Base-by-base conservation (phyloP, 768 basidiomycete genomes). In the Kwoniella europaea region DNA sequence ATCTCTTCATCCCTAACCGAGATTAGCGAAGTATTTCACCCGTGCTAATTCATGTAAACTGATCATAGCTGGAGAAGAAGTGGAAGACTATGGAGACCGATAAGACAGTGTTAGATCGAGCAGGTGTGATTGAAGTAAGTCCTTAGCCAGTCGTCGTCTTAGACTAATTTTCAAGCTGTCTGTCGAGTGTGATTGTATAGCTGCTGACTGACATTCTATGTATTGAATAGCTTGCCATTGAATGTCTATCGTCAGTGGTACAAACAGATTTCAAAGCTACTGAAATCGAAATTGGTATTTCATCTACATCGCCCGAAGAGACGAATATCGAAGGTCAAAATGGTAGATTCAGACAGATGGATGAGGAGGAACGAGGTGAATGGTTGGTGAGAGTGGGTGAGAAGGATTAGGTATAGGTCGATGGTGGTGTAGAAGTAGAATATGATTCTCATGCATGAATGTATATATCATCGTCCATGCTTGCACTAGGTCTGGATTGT, bases 281-380 rank as follows among this genome's bases (percentile, higher is more conserved):
- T 10, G 97, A 98, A 84, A 92, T 98, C 78, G 97, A 99, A 84
- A 92, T 99, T 74, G 96, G 94, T 0, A 91, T 98, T 64, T 91
- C 93, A 22, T 96, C 93, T 29, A 87, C 87, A 0, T 87, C 88
- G 44, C 87, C 89, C 7, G 91, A 91, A 18, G 94, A 96, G 81
- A 85, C 87, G 1, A 59, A 66, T 4, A 62, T 69, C 71, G 85
- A 85, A 69, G 91, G 92, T 44, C 80, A 78, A 5, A 59, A 71
- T n/a, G 83, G 84, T 2, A 57, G 74, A 72, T 84, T 82, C 65
- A 76, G 83, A 60, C 78, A 84, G 77, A 83, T 85, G 84, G 76
- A 72, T 52, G 84, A 84, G 73, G 85, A 83, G 22, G 85, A 85
- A 74, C 72, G 81, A 50, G 80, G 79, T 13, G 84, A 84, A 62